Base-by-base conservation (phyloP, 2,329 filamentous ascomycete genomes). In the Xylariaceae sp. region DNA sequence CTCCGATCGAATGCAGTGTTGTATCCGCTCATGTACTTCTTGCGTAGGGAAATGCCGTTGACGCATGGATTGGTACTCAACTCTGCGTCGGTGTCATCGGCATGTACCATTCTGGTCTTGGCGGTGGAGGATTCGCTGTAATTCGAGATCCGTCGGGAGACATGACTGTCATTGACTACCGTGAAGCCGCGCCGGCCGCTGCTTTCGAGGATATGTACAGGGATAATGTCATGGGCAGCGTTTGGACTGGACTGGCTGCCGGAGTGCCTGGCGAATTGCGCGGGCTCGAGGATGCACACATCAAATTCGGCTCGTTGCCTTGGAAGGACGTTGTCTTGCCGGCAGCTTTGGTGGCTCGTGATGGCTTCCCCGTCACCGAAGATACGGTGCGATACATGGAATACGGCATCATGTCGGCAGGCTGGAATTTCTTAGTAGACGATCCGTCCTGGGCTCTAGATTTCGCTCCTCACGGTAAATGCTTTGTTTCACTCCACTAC, bases 101-200 rank as follows among this genome's bases (percentile, higher is more conserved):
- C 50, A 88, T 89, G 83, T 88, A 90, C 61, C 88, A 92, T 68
- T 83, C 82, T 22, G 93, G 93, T 11, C 86, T 97, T 50, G 92
- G 90, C 22, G 93, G 93, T 7, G 93, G 94, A 39, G 93, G 93
- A 1, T 97, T 97, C 70, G 87, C 89, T 77, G 77, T 97, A 3
- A 81, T 96, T 18, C 84, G 89, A 50, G 79, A 84, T 42, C 71
- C 81, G 7, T 75, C 88, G 48, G 90, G 90, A 16, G 76, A 76
- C 16, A 95, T 92, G 66, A 90, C 96, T 65, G 86, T 86, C 53
- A 84, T 97, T 60, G 93, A 97, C 71, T 97, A 96, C 66, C 80
- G 93, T 43, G 93, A 97, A 69, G 84, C 87, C 0, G 93, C 93
- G 0, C 93, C 93, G 1, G 88, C 86, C 0, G 88, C 89, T 0